Conservation (phyloP, 306 rosid genomes). For the Vicia villosa region DNA sequence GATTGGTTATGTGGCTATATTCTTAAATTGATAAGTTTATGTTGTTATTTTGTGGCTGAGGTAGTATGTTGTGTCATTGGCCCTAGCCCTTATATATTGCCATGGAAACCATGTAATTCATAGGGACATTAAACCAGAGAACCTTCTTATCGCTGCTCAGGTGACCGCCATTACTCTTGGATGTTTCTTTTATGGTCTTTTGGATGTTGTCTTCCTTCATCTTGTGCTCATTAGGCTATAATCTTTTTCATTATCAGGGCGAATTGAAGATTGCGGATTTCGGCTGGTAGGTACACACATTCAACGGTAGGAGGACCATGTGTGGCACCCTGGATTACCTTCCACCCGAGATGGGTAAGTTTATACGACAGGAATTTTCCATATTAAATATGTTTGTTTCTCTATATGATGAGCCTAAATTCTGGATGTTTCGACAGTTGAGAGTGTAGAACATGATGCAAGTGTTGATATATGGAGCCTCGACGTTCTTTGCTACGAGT, state of each 20-base stretch:
- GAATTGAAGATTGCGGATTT: slow-evolving; percentile 97
- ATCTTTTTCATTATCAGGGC: slow-evolving; percentile 59
- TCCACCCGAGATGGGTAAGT: slow-evolving; percentile 99
- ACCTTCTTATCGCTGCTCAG: too few species aligned
- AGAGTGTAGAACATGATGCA: slow-evolving; percentile 97
- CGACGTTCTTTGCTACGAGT: slow-evolving; percentile 94
- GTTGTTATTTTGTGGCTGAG: too few species aligned
- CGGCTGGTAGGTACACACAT: slow-evolving; percentile 99
- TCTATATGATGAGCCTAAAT: slow-evolving; percentile 10
- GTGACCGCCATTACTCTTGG: too few species aligned
- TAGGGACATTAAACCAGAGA: too few species aligned
- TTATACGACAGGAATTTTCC: background rate
- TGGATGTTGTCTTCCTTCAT: slow-evolving; percentile 50
- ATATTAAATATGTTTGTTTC: background rate
- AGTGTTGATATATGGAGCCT: slow-evolving; percentile 99
- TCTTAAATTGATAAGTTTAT: too few species aligned
- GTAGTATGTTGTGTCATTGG: too few species aligned
- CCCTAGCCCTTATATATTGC: too few species aligned
- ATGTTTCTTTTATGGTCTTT: too few species aligned
- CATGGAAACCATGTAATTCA: too few species aligned
- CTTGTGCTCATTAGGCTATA: slow-evolving; percentile 29
- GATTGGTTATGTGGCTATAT: too few species aligned
- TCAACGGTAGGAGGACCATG: slow-evolving; percentile 97
- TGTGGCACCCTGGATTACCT: slow-evolving; percentile 98
- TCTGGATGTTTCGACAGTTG: slow-evolving; percentile 63